These are phyloP conservation scores for Aspergillus pseudoviridinutans DNA, from an alignment of 2,329 filamentous ascomycete genomes.

Conservation along the genomic window DNA sequence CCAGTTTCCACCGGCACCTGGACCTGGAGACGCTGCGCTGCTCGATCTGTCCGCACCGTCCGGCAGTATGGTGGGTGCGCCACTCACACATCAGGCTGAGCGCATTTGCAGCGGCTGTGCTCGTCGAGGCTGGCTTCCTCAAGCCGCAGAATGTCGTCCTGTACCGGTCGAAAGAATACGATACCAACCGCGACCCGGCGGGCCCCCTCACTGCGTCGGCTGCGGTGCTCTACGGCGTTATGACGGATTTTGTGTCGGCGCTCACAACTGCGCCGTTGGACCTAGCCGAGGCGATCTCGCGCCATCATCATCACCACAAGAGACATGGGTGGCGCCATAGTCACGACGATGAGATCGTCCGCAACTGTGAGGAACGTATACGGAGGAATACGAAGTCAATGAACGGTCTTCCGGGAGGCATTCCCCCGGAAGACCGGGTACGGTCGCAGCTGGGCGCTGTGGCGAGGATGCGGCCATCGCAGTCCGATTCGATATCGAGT, in stretches of 20 bases:
- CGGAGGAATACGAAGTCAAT: neutral
- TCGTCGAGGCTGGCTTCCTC: conserved; percentile 62
- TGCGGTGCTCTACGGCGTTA: conserved; percentile 74
- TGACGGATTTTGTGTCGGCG: conserved; percentile 75
- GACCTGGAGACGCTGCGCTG: conserved; percentile 66
- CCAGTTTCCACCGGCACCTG: conserved; percentile 68
- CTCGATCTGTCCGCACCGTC: conserved; percentile 61
- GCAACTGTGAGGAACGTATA: neutral
- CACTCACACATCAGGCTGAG: conserved; percentile 65
- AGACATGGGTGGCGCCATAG: neutral
- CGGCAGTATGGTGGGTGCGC: conserved; percentile 72
- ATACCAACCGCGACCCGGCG: conserved; percentile 71
- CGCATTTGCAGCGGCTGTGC: conserved; percentile 65
- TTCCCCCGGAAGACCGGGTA: neutral
- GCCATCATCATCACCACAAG: neutral
- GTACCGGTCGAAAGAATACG: conserved; percentile 65
- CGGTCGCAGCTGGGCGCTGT: neutral
- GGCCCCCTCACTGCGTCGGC: conserved; percentile 77
- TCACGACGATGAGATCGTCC: neutral
- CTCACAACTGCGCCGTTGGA: conserved; percentile 67
- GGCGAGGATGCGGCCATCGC: neutral
- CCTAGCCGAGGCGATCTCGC: conserved; percentile 26
- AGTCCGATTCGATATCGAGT: neutral
- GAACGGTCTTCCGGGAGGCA: too few species aligned
- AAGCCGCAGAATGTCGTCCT: conserved; percentile 69